A percentile compares a stretch with the other conserved stretches of the same genome.
These are phyloP conservation scores for Hymenoscyphus occultus DNA, from an alignment of 2,329 filamentous ascomycete species.

Conservation along the genomic window DNA sequence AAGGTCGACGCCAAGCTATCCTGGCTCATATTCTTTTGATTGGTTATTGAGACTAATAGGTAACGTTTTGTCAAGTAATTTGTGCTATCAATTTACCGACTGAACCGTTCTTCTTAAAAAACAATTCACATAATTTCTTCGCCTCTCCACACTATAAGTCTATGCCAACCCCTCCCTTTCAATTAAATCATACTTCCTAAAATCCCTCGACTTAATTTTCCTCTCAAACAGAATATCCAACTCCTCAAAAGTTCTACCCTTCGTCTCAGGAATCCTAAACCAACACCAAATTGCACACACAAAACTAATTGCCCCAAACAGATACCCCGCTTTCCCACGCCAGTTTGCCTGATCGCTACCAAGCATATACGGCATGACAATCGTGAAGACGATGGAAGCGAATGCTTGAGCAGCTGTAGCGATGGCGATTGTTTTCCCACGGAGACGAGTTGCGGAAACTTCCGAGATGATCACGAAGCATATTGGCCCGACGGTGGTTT, in stretches of 20 bases:
- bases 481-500: slow-evolving; percentile 29
- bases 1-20: too few relatives aligned
- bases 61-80: too few relatives aligned
- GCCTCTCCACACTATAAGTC: neutral
- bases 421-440: slow-evolving; percentile 30
- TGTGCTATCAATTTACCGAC: too few relatives aligned
- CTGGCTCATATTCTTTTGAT: too few relatives aligned
- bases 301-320: slow-evolving; percentile 33
- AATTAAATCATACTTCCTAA: slow-evolving; percentile 12
- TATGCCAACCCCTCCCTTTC: neutral
- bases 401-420: slow-evolving; percentile 13
- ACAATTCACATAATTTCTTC: neutral
- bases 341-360: slow-evolving; percentile 40
- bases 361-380: slow-evolving; percentile 42
- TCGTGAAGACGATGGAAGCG: slow-evolving; percentile 25
- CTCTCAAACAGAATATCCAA: slow-evolving; percentile 24
- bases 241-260: slow-evolving; percentile 33
- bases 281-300: slow-evolving; percentile 43
- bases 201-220: slow-evolving; percentile 16
- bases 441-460: slow-evolving; percentile 12
- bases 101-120: too few relatives aligned
- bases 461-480: slow-evolving; percentile 13
- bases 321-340: slow-evolving; percentile 41
- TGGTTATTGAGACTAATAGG: too few relatives aligned
- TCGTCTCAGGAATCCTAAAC: slow-evolving; percentile 48